A percentile compares a stretch with the other conserved stretches of the same genome.
These are phyloP conservation scores for Mycena metata DNA, from an alignment of 768 basidiomycete genomes.

Conservation along the genomic window DNA sequence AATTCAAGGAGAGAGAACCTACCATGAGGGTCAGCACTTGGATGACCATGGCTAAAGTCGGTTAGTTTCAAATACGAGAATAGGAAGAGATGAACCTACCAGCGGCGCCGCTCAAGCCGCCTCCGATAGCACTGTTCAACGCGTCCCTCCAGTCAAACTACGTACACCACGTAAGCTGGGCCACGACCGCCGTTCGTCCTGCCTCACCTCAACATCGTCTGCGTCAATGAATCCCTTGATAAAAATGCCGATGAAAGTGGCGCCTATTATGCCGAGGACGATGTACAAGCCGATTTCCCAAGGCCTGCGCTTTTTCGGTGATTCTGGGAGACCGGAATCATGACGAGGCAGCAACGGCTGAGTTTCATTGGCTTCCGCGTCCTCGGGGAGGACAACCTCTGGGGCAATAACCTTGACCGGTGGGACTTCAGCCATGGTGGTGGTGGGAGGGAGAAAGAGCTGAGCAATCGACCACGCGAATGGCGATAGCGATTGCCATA, in stretches of 20 bases:
- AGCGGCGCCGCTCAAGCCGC: conserved; percentile 91
- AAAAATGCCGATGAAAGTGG: conserved; percentile 62
- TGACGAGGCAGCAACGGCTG: conserved; percentile 25
- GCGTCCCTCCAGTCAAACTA: conserved; percentile 88
- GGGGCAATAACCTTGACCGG: conserved; percentile 8
- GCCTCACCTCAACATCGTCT: conserved; percentile 71
- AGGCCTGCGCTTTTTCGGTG: conserved; percentile 11
- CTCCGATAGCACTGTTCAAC: conserved; percentile 86
- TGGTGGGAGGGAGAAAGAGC: conserved; percentile 5
- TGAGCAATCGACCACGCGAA: conserved; percentile 15
- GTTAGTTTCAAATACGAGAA: conserved; percentile 6
- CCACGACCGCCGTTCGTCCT: too few relatives aligned
- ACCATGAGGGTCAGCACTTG: conserved; percentile 93
- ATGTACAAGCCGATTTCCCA: conserved; percentile 42
- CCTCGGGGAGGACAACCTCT: not conserved
- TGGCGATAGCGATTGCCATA: conserved; percentile 23
- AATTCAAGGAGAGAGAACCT: conserved; percentile 16
- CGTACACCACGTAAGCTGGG: not conserved
- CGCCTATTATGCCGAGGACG: conserved; percentile 51
- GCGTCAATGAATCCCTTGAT: conserved; percentile 80
- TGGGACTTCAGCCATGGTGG: conserved; percentile 26
- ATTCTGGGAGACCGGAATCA: conserved; percentile 9
- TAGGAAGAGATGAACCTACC: conserved; percentile 49
- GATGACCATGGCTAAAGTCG: conserved; percentile 85
- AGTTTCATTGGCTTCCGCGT: not conserved